Conservation (phyloP, 345 rosid genomes). For the Eucalyptus erythrocorys region DNA sequence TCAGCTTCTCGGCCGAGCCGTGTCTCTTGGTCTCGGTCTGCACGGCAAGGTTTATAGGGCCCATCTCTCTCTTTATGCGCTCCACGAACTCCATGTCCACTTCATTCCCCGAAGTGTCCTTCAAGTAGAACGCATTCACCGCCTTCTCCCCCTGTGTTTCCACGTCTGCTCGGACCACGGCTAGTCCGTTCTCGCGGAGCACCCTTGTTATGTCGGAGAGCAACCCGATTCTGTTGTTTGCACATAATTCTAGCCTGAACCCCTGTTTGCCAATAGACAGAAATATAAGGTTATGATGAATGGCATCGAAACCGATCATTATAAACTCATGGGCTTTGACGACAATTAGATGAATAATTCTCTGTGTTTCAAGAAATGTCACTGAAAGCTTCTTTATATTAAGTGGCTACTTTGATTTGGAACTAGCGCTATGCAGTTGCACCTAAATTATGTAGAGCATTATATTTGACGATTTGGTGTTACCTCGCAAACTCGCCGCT, state of each 20-base stretch:
- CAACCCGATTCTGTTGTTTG: conserved; percentile 48
- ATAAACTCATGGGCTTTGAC: background rate
- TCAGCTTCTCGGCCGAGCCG: background rate
- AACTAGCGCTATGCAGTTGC: background rate
- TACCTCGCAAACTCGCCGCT: conserved; percentile 45
- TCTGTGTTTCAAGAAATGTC: background rate
- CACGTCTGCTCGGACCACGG: conserved; percentile 54
- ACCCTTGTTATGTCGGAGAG: conserved; percentile 58
- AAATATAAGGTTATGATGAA: too few relatives aligned
- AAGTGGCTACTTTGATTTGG: background rate
- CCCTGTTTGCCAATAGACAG: conserved; percentile 22
- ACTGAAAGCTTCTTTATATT: background rate
- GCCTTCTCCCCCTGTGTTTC: conserved; percentile 52
- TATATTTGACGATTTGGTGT: background rate
- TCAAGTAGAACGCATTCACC: conserved; percentile 42
- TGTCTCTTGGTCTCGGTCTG: background rate
- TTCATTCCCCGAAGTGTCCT: conserved; percentile 37
- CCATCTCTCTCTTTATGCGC: conserved; percentile 57
- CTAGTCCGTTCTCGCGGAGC: conserved; percentile 57
- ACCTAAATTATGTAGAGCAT: background rate
- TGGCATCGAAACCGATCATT: background rate
- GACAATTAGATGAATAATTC: background rate
- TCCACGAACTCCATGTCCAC: conserved; percentile 53
- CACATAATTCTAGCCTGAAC: conserved; percentile 38
- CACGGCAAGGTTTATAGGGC: conserved; percentile 26